These are phyloP conservation scores for Tetrahymena malaccensis DNA, from an alignment of 73 alveolate species.

Conservation along the genomic window DNA sequence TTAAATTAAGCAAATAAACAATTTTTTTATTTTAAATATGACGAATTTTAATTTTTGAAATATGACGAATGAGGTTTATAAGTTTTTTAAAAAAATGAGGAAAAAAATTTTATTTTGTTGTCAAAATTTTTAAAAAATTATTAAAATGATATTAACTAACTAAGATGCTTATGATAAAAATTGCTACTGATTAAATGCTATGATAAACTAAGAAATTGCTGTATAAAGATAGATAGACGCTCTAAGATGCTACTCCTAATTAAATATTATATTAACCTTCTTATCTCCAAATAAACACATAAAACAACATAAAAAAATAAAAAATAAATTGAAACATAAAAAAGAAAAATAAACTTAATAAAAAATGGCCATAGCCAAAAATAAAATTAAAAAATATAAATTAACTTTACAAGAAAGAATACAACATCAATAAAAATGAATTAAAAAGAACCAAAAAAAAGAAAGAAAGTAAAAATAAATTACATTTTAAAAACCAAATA, in stretches of 20 bases:
- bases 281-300: not conserved
- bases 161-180: not conserved
- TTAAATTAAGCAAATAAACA: not conserved
- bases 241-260: not conserved
- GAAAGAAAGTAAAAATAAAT: too few relatives aligned
- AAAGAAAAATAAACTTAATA: not conserved
- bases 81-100: not conserved
- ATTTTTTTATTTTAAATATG: not conserved
- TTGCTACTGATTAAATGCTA: not conserved
- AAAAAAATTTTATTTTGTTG: not conserved
- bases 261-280: not conserved
- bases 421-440: too few relatives aligned
- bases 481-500: too few relatives aligned
- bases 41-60: not conserved
- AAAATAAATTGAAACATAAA: not conserved
- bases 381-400: too few relatives aligned
- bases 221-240: not conserved
- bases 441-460: too few relatives aligned
- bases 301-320: not conserved
- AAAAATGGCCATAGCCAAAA: too few relatives aligned
- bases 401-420: too few relatives aligned
- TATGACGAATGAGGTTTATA: not conserved
- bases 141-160: not conserved
- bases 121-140: not conserved
- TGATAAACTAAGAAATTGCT: not conserved